Percentiles rank a stretch among this genome's conserved stretches.
Conservation (phyloP, 1,139 yeast genomes). For the Zygosaccharomyces pseudobailii region DNA sequence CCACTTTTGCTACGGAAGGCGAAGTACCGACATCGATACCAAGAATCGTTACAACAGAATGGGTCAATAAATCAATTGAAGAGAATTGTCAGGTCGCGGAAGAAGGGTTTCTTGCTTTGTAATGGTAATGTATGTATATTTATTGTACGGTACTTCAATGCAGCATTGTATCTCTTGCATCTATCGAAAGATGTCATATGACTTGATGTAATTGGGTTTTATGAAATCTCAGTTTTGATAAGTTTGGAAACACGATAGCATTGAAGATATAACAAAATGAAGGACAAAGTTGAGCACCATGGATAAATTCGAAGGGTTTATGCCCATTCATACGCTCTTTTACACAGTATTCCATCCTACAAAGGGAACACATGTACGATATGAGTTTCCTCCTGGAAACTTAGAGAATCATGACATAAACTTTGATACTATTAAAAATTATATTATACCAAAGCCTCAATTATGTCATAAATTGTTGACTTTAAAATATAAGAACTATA, state of each 20-base stretch:
- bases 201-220: background rate
- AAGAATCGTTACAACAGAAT: slow-evolving; percentile 42
- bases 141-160: background rate
- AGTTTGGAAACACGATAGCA: background rate
- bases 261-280: background rate
- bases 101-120: slow-evolving; percentile 30
- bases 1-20: slow-evolving; percentile 16
- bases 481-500: slow-evolving; percentile 62
- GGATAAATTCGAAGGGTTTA: slow-evolving; percentile 31
- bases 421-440: slow-evolving; percentile 83
- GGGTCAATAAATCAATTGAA: slow-evolving; percentile 42
- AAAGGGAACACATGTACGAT: slow-evolving; percentile 90
- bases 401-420: slow-evolving; percentile 52
- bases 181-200: background rate
- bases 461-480: slow-evolving; percentile 79
- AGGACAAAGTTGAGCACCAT: background rate
- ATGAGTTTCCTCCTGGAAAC: slow-evolving; percentile 76
- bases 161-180: too few species aligned
- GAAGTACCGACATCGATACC: slow-evolving; percentile 38
- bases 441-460: slow-evolving; percentile 88
- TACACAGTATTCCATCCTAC: slow-evolving; percentile 93
- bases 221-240: background rate
- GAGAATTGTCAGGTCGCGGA: slow-evolving; percentile 45
- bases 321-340: slow-evolving; percentile 77
- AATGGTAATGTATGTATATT: background rate